phyloP scores from a whole-genome alignment of 805 yeast species.

The Cyberlindnera subsufficiens region DNA sequence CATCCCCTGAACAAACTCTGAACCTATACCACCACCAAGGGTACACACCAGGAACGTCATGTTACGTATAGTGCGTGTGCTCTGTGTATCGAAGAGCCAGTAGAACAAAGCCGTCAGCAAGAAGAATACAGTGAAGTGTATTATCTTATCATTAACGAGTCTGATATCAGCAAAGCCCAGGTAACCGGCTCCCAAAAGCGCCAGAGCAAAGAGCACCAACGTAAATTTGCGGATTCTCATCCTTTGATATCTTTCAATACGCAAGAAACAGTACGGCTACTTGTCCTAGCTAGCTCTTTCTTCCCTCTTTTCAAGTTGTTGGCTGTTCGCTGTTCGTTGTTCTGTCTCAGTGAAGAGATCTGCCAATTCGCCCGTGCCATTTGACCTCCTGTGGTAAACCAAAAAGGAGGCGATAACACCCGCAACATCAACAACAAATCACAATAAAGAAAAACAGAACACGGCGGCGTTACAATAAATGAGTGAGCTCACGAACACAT shows the following conservation, averaged over 20 bases:
- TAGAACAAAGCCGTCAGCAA: constrained; percentile 44
- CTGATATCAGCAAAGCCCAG: constrained; percentile 30
- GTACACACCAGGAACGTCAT: constrained; percentile 39
- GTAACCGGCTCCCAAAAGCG: constrained; percentile 24
- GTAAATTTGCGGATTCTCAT: constrained; percentile 26
- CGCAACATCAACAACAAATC: no score
- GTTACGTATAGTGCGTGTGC: constrained; percentile 25
- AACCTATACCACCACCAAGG: constrained; percentile 39
- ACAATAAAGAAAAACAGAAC: no score
- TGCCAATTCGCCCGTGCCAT: no score
- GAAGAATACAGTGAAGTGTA: constrained; percentile 43
- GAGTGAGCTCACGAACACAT: constrained; percentile 8
- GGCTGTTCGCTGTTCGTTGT: no score
- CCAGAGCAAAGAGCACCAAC: constrained; percentile 29
- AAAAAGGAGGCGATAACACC: no score
- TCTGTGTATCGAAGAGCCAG: constrained; percentile 35
- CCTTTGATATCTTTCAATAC: no score
- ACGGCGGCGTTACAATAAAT: background rate
- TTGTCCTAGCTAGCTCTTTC: no score
- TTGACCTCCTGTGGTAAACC: no score
- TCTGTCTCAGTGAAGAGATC: no score
- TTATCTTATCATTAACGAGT: constrained; percentile 42
- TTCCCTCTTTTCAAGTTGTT: no score
- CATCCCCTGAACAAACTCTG: constrained; percentile 46
- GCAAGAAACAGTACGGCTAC: no score